Evolutionary conservation across 2,329 filamentous ascomycete genomes (phyloP).

Genomic region (Cladorrhinum sp.): DNA sequence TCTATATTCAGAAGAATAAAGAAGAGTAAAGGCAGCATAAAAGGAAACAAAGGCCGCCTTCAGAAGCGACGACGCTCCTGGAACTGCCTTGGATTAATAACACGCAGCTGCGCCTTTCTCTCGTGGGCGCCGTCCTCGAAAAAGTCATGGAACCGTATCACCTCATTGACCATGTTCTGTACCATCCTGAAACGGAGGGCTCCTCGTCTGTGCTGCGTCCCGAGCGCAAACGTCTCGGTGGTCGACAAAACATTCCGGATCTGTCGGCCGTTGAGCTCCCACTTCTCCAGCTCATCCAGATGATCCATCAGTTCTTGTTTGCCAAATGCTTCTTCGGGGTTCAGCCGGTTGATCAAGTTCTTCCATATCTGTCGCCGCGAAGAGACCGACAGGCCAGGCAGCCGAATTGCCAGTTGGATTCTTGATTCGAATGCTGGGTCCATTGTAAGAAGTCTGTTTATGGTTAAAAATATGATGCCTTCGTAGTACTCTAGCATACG

Average conservation of each 20-base stretch:
- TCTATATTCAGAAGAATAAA: too few species aligned
- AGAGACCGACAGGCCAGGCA: not conserved
- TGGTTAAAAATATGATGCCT: slow-evolving; percentile 29
- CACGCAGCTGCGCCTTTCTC: slow-evolving; percentile 1
- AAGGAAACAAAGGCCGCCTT: too few species aligned
- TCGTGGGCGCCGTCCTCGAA: slow-evolving; percentile 6
- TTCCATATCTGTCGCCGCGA: not conserved
- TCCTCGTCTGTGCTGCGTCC: not conserved
- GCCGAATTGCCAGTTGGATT: slow-evolving; percentile 12
- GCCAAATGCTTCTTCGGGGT: not conserved
- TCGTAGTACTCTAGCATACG: slow-evolving; percentile 28
- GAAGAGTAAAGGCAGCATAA: too few species aligned
- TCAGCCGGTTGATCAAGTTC: not conserved
- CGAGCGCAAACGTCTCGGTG: slow-evolving; percentile 5
- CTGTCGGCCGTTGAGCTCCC: not conserved
- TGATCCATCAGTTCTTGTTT: not conserved
- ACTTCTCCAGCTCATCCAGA: not conserved
- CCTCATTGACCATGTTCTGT: slow-evolving; percentile 5
- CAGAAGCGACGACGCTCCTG: not conserved
- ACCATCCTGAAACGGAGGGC: slow-evolving; percentile 2
- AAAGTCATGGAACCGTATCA: slow-evolving; percentile 2
- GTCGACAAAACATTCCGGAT: not conserved
- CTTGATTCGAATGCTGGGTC: slow-evolving; percentile 34
- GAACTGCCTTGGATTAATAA: slow-evolving; percentile 6
- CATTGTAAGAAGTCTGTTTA: slow-evolving; percentile 34